These are phyloP conservation scores for Hanseniaspora jakobsenii DNA, from an alignment of 805 yeast genomes.

Conservation along the genomic window DNA sequence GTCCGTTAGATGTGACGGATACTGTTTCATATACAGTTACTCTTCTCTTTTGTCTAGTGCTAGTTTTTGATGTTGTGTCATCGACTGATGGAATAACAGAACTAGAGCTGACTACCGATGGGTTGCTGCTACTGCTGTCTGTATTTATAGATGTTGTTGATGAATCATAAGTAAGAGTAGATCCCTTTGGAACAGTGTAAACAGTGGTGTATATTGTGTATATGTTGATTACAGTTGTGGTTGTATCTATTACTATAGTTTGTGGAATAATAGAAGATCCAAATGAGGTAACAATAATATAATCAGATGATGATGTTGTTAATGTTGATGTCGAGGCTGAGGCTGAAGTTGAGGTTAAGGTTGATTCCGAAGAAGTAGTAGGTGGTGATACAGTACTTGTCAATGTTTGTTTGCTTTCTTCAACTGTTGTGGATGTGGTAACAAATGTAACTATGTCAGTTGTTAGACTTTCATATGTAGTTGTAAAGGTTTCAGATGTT, in stretches of 20 bases:
- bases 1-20: slow-evolving; percentile 11
- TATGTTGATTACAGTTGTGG: not conserved
- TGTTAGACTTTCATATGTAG: too few relatives aligned
- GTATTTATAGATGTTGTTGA: not conserved
- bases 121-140: too few relatives aligned
- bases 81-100: not conserved
- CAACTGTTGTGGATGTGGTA: too few relatives aligned
- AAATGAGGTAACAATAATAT: slow-evolving; percentile 1
- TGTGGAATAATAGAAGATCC: slow-evolving; percentile 9
- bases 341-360: not conserved
- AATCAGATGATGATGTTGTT: not conserved
- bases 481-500: too few relatives aligned
- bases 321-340: not conserved
- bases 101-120: too few relatives aligned
- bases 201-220: slow-evolving; percentile 3
- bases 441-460: too few relatives aligned
- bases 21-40: slow-evolving; percentile 15
- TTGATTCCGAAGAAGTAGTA: too few relatives aligned
- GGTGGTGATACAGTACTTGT: too few relatives aligned
- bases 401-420: too few relatives aligned
- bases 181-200: not conserved
- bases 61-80: not conserved
- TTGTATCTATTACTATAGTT: not conserved
- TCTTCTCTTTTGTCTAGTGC: slow-evolving; percentile 12
- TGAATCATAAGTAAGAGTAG: not conserved